Evolutionary conservation across 2,329 filamentous ascomycete genomes (phyloP), one percentile per base, ranked within the genome.

Genomic region (Fusarium armeniacum): DNA sequence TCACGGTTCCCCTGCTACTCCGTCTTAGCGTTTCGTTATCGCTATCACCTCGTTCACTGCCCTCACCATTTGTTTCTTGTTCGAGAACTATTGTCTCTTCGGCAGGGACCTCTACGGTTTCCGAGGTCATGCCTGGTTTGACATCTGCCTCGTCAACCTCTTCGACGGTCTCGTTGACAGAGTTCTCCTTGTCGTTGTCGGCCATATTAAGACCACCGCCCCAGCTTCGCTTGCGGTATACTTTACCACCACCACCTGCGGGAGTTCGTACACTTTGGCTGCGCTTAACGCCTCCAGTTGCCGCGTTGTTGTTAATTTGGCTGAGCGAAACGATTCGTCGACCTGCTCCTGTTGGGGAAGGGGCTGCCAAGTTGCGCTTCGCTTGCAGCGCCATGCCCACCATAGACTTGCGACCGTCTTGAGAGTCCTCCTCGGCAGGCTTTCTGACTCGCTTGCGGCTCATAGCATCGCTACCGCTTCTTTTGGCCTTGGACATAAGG

Each of bases 281-380:
- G 64, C 92, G 87, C 81, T 91, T 91, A 70, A 97, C 84, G 47
- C 87, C 89, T 22, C 87, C 86, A 10, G 81, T 82, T 8, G 89
- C 83, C 35, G 88, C 84, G 75, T 96, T 95, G 77, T 91, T 90
- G 56, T 89, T 93, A 73, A 98, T 97, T 80, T 98, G 93, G 77
- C 91, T 97, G 36, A 98, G 87, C 52, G 93, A 97, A 62, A 97
- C 87, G 75, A 98, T 98, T 50, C 96, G 90, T 41, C 95, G 87
- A 77, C 89, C 86, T 76, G 90, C 84, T 75, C 87, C 82, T 20
- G 83, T 82, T 49, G 85, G 80, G 20, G 81, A 83, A 2, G 87
- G 78, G 58, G 74, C 79, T 55, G 76, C 81, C 52, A 80, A 82
- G 74, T 76, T 87, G 67, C 85, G 80, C 78, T 85, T 84, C 73